Conservation (phyloP, 441 rosid genomes). For the California macrophylla region DNA sequence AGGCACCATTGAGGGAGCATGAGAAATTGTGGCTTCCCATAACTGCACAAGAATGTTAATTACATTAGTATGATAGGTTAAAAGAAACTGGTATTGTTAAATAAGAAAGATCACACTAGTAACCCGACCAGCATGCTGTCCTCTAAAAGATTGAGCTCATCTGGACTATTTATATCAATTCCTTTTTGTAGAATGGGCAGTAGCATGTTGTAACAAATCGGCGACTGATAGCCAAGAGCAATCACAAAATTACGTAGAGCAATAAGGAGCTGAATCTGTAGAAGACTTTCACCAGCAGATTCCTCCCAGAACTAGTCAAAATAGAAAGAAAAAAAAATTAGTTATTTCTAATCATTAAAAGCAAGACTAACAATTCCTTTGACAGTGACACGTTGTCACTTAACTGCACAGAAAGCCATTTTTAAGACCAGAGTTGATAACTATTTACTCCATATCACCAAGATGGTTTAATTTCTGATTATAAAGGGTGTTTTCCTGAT, state of each 20-base stretch:
- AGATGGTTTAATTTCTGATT: background rate
- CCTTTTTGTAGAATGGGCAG: conserved; percentile 83
- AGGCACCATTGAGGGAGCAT: conserved; percentile 89
- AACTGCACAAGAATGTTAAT: conserved; percentile 45
- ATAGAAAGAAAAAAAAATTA: conserved; percentile 9
- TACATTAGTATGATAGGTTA: conserved; percentile 17
- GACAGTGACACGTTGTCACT: background rate
- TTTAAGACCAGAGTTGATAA: background rate
- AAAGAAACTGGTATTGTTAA: conserved; percentile 15
- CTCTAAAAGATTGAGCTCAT: conserved; percentile 86
- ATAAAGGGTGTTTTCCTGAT: background rate
- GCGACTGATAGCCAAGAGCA: conserved; percentile 84
- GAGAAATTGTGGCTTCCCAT: conserved; percentile 87
- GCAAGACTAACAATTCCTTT: background rate
- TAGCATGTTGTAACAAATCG: conserved; percentile 60
- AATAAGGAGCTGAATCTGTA: conserved; percentile 94
- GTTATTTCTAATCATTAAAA: conserved; percentile 5
- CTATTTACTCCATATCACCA: background rate
- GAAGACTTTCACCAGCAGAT: conserved; percentile 90
- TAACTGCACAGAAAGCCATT: background rate
- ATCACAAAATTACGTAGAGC: conserved; percentile 80
- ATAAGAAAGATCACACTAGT: conserved; percentile 11
- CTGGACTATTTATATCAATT: conserved; percentile 79
- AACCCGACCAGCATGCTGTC: conserved; percentile 82
- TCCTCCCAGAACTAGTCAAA: conserved; percentile 83